These are phyloP conservation scores for Fusarium sp. DNA, from an alignment of 2,329 filamentous ascomycete species.

Conservation along the genomic window DNA sequence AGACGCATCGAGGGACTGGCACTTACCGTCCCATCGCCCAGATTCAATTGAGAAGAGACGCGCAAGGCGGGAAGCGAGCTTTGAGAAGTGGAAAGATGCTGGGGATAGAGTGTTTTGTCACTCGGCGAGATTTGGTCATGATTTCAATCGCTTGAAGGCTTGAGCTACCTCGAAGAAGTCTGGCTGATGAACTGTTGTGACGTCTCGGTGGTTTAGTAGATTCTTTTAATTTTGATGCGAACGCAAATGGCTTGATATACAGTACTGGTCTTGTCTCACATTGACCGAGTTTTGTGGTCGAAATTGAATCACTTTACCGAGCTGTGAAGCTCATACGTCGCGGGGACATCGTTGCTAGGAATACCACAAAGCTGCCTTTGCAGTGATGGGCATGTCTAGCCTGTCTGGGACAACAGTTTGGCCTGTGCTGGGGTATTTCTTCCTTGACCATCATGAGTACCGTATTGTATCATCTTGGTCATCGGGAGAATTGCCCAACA, in stretches of 20 bases:
- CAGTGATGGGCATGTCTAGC: neutral
- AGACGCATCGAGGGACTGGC: neutral
- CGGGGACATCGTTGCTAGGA: neutral
- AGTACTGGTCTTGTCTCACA: neutral
- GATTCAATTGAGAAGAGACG: conserved; percentile 17
- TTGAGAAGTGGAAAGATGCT: conserved; percentile 37
- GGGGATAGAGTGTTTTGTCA: conserved; percentile 37
- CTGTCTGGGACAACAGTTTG: neutral
- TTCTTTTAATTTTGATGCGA: neutral
- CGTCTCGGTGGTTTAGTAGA: neutral
- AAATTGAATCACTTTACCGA: neutral
- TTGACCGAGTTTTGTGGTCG: neutral
- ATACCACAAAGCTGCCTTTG: neutral
- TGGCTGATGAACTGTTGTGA: neutral
- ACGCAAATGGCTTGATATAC: neutral
- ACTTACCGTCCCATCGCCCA: neutral
- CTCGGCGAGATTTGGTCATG: conserved; percentile 20
- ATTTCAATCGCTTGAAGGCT: neutral
- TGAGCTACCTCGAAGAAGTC: neutral
- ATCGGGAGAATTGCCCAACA: neutral
- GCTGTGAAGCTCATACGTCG: neutral
- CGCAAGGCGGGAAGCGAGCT: conserved; percentile 32
- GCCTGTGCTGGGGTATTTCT: neutral
- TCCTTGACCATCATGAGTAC: neutral
- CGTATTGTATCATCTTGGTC: neutral